Evolutionary conservation across 208 protist genomes (phyloP).

Genomic region (Endotrypanum monterogeii): DNA sequence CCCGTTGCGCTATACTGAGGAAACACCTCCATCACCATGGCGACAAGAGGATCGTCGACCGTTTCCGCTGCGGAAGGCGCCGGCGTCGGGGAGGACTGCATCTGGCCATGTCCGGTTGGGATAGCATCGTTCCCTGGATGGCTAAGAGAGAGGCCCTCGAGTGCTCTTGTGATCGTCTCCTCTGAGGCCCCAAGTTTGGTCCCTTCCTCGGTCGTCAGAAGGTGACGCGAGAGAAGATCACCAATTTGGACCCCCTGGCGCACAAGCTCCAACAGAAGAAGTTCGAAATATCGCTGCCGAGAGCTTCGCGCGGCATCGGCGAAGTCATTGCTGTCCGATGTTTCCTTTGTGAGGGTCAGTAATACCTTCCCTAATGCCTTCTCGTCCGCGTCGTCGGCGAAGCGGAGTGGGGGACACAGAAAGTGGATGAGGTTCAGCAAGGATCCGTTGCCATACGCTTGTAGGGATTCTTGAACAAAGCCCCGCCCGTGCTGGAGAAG

Average conservation of each 20-base stretch:
- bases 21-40: slow-evolving; percentile 84
- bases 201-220: slow-evolving; percentile 62
- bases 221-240: slow-evolving; percentile 50
- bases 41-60: slow-evolving; percentile 53
- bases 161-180: slow-evolving; percentile 43
- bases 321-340: slow-evolving; percentile 83
- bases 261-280: slow-evolving; percentile 77
- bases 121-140: background rate
- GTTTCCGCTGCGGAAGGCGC: background rate
- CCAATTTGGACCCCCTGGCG: slow-evolving; percentile 79
- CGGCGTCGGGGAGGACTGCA: background rate
- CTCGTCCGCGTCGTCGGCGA: slow-evolving; percentile 32
- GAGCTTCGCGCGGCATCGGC: slow-evolving; percentile 37
- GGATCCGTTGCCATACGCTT: slow-evolving; percentile 20
- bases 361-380: slow-evolving; percentile 57
- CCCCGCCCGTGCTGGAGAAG: slow-evolving; percentile 57
- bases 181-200: slow-evolving; percentile 75
- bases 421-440: slow-evolving; percentile 35
- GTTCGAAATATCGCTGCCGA: slow-evolving; percentile 75
- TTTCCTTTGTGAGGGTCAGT: slow-evolving; percentile 40
- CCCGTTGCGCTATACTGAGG: slow-evolving; percentile 66
- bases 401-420: slow-evolving; percentile 33
- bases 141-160: slow-evolving; percentile 34
- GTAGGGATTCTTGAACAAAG: slow-evolving; percentile 39
- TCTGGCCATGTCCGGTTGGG: background rate